Base-by-base conservation (phyloP, 1,284 basidiomycete species). In the Pterula multifida region DNA sequence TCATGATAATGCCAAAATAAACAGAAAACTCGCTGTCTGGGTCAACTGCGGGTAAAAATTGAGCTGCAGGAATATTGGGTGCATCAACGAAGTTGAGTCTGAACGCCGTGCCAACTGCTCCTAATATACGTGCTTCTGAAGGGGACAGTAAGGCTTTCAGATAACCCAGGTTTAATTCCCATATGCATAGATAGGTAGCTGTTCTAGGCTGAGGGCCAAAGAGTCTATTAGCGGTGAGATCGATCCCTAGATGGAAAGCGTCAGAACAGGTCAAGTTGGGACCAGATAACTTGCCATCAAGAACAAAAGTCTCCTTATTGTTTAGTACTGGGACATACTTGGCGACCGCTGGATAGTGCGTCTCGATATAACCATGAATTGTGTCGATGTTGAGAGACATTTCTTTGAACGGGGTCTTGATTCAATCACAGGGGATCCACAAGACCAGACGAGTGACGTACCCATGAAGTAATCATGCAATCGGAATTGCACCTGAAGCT, bases 381-480 rank as follows among this genome's bases (percentile, higher is more conserved):
- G 79, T 73, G 49, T 78, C 75, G 4, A 79, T 59, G 56, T 93
- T 90, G 36, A 92, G 61, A 0, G 83, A 80, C 75, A 93, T 77
- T 53, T 95, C 91, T 90, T 52, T 17, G 32, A 36, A 3, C 42
- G 21, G 42, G 52, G 19, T 50, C 49, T 52, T 17, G 57, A 48
- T 15, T 51, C 46, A 21, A 51, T 54, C 22, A 54, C 9, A 47
- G 17, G 49, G 36, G 35, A 23, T 15, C 24, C 13, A 26, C 44
- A 13, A 45, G 28, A 24, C 35, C 9, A 48, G 25, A n/a, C 17
- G 4, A 48, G 17, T 22, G 24, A 61, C 73, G 52, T 62, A 90
- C 90, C 90, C 89, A 95, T 92, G 57, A 79, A 88, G 61, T 80
- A 83, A 58, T 93, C 90, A 57, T 91, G 85, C 49, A 85, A 70